A percentile compares a stretch with the other conserved stretches of the same genome.
phyloP scores from a whole-genome alignment of 345 rosid species.

The Eucalyptus cloeziana region DNA sequence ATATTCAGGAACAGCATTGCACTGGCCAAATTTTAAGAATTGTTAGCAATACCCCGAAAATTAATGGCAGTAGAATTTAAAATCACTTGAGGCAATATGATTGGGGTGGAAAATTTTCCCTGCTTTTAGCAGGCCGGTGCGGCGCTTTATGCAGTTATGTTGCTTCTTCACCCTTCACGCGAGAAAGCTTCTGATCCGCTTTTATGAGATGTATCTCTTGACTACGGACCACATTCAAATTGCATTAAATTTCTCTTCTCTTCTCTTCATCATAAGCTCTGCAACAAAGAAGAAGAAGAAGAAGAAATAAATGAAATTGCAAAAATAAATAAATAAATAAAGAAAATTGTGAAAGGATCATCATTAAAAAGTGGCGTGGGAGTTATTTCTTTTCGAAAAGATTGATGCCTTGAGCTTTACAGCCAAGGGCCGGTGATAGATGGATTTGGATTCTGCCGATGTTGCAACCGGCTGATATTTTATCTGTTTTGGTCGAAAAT shows the following conservation, averaged over 20 bases:
- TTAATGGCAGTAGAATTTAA: neutral
- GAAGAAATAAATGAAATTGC: neutral
- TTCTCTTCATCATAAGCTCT: neutral
- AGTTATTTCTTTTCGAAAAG: neutral
- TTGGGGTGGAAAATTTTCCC: neutral
- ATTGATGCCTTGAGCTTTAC: neutral
- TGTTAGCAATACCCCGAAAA: neutral
- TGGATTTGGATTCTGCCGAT: neutral
- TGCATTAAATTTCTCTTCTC: neutral
- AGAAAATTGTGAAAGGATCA: neutral
- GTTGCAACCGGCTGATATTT: neutral
- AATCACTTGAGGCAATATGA: neutral
- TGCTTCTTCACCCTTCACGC: neutral
- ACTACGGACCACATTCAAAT: neutral
- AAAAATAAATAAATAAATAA: neutral
- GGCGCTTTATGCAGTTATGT: neutral
- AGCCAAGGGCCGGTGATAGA: neutral
- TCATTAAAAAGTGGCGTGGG: neutral
- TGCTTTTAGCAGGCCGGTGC: neutral
- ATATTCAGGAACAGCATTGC: rapidly evolving
- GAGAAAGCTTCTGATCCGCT: neutral
- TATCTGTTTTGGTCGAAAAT: too few relatives aligned
- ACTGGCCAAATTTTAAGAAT: neutral
- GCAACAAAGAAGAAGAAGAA: neutral
- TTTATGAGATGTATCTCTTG: neutral